Evolutionary conservation across 495 filamentous ascomycete genomes (phyloP).

Genomic region (Thermochaetoides thermophila): DNA sequence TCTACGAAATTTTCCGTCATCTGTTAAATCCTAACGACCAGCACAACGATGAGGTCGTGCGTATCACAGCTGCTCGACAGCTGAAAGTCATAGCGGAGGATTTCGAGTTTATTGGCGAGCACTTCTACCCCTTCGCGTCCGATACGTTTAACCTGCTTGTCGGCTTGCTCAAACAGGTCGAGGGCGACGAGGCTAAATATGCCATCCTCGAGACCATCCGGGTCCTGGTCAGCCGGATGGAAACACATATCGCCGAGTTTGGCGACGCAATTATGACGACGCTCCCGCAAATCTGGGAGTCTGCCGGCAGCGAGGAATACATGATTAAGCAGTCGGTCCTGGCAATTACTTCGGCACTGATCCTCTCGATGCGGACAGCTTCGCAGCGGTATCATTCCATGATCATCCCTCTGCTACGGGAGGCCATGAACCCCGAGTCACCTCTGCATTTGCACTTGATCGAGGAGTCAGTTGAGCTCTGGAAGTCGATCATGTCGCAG

Average conservation of each 20-base stretch:
- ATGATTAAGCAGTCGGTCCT: constrained; percentile 82
- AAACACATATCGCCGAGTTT: constrained; percentile 55
- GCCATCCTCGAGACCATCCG: constrained; percentile 72
- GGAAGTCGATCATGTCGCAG: constrained; percentile 60
- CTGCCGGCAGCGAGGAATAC: constrained; percentile 62
- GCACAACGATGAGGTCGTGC: constrained; percentile 81
- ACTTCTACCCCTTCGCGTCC: constrained; percentile 60
- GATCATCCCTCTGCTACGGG: constrained; percentile 64
- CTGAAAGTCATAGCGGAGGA: constrained; percentile 66
- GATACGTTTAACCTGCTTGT: constrained; percentile 55
- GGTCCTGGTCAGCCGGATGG: constrained; percentile 64
- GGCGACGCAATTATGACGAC: constrained; percentile 66
- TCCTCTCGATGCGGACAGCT: constrained; percentile 61
- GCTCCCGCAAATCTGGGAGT: constrained; percentile 74
- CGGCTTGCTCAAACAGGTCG: constrained; percentile 63
- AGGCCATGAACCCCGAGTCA: constrained; percentile 64
- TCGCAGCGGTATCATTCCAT: constrained; percentile 55
- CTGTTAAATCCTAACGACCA: constrained; percentile 63
- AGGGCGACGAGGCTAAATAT: constrained; percentile 73
- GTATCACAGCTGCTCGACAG: constrained; percentile 77
- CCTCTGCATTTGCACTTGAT: constrained; percentile 70
- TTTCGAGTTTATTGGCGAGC: constrained; percentile 57
- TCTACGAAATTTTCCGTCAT: constrained; percentile 82
- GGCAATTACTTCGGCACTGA: constrained; percentile 63
- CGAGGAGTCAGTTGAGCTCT: constrained; percentile 84